Conservation (phyloP, 257 asterid species). For the Gynochthodes officinalis region DNA sequence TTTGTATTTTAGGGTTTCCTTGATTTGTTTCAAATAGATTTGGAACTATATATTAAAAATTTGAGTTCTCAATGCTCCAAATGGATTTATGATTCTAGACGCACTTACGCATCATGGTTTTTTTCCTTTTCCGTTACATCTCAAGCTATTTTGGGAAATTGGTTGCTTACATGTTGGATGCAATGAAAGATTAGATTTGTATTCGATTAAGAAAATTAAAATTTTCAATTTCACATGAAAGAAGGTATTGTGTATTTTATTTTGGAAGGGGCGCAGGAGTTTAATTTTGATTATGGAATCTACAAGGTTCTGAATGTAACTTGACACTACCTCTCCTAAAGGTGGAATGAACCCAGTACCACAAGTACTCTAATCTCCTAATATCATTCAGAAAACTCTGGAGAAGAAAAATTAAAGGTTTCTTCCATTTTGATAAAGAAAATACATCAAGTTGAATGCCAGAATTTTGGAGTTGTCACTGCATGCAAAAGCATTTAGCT, state of each 20-base stretch:
- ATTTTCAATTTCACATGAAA: not conserved
- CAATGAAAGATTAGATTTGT: not conserved
- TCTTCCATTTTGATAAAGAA: not conserved
- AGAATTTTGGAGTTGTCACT: not conserved
- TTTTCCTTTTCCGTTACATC: not conserved
- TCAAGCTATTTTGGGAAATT: not conserved
- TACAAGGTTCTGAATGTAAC: not conserved
- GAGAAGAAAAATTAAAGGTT: not conserved
- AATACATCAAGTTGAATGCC: not conserved
- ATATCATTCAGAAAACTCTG: too few relatives aligned
- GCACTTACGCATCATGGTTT: not conserved
- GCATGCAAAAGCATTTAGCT: not conserved
- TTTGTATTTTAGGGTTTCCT: not conserved
- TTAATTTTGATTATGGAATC: not conserved
- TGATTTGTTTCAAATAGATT: not conserved
- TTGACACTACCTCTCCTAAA: not conserved
- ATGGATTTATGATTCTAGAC: not conserved
- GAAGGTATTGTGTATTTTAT: not conserved
- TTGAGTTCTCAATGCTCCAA: not conserved
- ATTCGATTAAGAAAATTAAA: not conserved
- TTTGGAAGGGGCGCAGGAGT: not conserved
- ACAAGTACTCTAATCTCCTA: not conserved
- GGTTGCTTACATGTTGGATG: not conserved
- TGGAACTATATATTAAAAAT: not conserved
- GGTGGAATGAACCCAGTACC: not conserved